phyloP scores from a whole-genome alignment of 2,329 filamentous ascomycete genomes.

The Calonectria pseudoturangicola region DNA sequence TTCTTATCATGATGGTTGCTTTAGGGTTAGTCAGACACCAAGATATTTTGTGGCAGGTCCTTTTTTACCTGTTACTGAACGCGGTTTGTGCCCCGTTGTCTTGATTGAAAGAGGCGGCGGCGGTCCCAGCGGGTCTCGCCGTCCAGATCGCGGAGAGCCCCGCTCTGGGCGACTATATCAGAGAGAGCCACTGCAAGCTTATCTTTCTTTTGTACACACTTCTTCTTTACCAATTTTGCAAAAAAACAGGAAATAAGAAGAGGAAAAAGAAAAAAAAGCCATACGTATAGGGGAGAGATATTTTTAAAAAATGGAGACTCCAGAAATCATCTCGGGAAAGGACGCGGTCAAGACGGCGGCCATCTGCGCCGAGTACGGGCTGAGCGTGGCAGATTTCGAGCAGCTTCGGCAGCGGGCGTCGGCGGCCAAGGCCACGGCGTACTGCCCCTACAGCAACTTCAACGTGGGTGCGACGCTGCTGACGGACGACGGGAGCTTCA shows the following conservation, averaged over 20 bases:
- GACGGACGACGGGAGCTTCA: conserved; percentile 63
- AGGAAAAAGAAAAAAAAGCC: neutral
- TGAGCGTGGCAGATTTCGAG: conserved; percentile 79
- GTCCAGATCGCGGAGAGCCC: neutral
- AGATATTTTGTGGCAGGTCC: no score
- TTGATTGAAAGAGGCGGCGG: conserved; percentile 3
- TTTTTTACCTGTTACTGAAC: no score
- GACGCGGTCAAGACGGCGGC: conserved; percentile 55
- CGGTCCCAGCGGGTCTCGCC: conserved; percentile 6
- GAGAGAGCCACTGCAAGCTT: neutral
- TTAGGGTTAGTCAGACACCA: no score
- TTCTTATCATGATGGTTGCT: no score
- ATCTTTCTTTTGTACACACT: neutral
- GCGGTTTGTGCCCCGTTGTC: no score
- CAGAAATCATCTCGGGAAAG: conserved; percentile 52
- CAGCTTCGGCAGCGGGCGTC: conserved; percentile 77
- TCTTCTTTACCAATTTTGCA: neutral
- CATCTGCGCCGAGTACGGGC: conserved; percentile 60
- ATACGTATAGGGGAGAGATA: neutral
- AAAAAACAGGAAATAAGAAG: neutral
- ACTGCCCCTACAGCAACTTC: conserved; percentile 96
- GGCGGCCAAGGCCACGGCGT: conserved; percentile 85
- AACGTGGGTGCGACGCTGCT: conserved; percentile 91
- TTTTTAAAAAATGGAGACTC: conserved; percentile 43
- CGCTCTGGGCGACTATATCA: no score